phyloP scores from a whole-genome alignment of 2,329 filamentous ascomycete species.

The Penicillium brevicompactum region DNA sequence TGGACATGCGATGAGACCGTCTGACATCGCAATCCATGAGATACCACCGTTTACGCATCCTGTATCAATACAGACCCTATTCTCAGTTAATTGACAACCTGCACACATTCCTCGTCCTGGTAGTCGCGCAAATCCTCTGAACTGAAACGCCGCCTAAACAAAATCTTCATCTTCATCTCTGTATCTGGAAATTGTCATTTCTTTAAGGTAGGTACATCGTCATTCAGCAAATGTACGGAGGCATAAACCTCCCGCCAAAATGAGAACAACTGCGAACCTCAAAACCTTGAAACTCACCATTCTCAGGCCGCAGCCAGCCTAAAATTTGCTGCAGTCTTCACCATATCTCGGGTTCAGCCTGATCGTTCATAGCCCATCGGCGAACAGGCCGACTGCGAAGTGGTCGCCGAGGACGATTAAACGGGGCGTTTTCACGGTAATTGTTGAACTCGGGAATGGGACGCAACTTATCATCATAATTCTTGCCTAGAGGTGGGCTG shows the following conservation, averaged over 20 bases:
- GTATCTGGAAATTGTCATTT: too few relatives aligned
- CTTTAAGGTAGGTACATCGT: too few relatives aligned
- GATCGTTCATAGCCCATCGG: slow-evolving; percentile 13
- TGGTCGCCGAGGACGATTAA: slow-evolving; percentile 14
- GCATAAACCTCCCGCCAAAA: too few relatives aligned
- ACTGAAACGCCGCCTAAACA: not conserved
- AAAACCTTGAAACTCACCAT: not conserved
- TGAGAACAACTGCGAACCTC: not conserved
- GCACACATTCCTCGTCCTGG: not conserved
- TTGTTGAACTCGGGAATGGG: slow-evolving; percentile 49
- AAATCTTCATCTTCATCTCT: too few relatives aligned
- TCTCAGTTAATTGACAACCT: slow-evolving; percentile 22
- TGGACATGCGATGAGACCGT: slow-evolving; percentile 21
- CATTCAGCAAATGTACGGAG: too few relatives aligned
- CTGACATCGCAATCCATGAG: slow-evolving; percentile 23
- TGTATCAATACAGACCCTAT: slow-evolving; percentile 25
- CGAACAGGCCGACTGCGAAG: slow-evolving; percentile 26
- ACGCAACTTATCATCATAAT: slow-evolving; percentile 63
- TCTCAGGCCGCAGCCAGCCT: not conserved
- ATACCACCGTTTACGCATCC: slow-evolving; percentile 26
- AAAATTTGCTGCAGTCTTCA: not conserved
- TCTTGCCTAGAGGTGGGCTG: slow-evolving; percentile 58
- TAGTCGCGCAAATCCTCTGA: not conserved
- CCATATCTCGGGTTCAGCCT: slow-evolving; percentile 17
- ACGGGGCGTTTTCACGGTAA: slow-evolving; percentile 22